A percentile compares a stretch with the other conserved stretches of the same genome.
Evolutionary conservation across 345 rosid species (phyloP).

Genomic region (Sonneratia alba): DNA sequence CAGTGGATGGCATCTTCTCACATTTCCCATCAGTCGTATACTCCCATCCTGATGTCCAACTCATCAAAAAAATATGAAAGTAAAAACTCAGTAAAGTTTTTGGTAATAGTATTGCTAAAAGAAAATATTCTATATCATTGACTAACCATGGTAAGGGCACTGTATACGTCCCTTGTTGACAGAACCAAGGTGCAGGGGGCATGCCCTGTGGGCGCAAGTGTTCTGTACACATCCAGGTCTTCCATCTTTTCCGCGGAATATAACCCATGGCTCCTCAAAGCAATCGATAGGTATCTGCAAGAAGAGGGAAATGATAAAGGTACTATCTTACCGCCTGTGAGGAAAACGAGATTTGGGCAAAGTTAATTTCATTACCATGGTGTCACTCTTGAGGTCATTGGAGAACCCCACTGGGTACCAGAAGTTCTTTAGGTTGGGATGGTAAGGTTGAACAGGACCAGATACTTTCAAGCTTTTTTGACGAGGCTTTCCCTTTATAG

Average conservation of each 20-base stretch:
- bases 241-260: slow-evolving; percentile 88
- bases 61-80: slow-evolving; percentile 12
- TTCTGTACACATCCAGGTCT: slow-evolving; percentile 89
- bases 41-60: slow-evolving; percentile 70
- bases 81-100: not conserved
- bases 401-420: slow-evolving; percentile 96
- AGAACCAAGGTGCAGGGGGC: slow-evolving; percentile 94
- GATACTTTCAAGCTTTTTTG: slow-evolving; percentile 72
- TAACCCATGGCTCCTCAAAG: slow-evolving; percentile 93
- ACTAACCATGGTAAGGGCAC: slow-evolving; percentile 98
- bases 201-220: slow-evolving; percentile 96
- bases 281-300: slow-evolving; percentile 87
- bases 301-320: not conserved
- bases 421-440: slow-evolving; percentile 64
- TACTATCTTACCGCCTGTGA: not conserved
- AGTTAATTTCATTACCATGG: slow-evolving; percentile 48
- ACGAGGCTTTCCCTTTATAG: slow-evolving; percentile 33
- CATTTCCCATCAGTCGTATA: slow-evolving; percentile 93
- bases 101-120: not conserved
- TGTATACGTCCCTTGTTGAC: slow-evolving; percentile 87
- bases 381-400: slow-evolving; percentile 70
- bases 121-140: not conserved
- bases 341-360: not conserved
- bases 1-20: slow-evolving; percentile 89
- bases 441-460: slow-evolving; percentile 83